Evolutionary conservation across 352 stramenopile species (phyloP).

Genomic region (Phytophthora litchii): DNA sequence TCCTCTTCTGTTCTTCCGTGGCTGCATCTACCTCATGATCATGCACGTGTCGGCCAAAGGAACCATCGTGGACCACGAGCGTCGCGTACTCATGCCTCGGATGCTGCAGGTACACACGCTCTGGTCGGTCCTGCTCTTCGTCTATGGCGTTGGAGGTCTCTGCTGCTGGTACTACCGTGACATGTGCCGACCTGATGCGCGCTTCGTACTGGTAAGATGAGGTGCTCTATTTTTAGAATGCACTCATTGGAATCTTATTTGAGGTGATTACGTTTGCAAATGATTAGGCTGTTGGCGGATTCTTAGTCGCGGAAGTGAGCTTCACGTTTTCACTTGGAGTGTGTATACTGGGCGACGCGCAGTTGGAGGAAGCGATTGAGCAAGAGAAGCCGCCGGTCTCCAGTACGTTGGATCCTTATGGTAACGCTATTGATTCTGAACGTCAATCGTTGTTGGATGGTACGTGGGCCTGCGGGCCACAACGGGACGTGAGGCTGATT

Average conservation of each 20-base stretch:
- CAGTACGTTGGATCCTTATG: constrained; percentile 50
- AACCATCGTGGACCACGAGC: constrained; percentile 87
- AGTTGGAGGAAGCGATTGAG: constrained; percentile 36
- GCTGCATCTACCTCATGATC: constrained; percentile 87
- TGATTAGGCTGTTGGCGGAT: constrained; percentile 55
- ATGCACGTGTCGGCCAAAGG: constrained; percentile 84
- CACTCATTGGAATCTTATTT: constrained; percentile 13
- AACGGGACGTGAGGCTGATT: background rate
- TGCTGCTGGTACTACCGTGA: constrained; percentile 72
- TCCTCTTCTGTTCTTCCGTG: constrained; percentile 79
- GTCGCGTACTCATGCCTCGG: constrained; percentile 84
- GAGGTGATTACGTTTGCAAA: constrained; percentile 8
- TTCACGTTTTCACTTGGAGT: constrained; percentile 78
- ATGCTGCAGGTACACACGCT: constrained; percentile 80
- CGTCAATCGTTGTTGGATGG: constrained; percentile 78
- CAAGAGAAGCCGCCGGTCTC: constrained; percentile 29
- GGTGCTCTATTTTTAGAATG: constrained; percentile 12
- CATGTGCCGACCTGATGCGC: constrained; percentile 74
- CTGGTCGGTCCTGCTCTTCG: constrained; percentile 74
- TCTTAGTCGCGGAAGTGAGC: constrained; percentile 70
- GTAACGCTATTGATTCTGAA: constrained; percentile 77
- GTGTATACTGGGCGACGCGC: constrained; percentile 62
- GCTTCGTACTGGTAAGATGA: constrained; percentile 74
- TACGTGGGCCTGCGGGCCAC: constrained; percentile 36
- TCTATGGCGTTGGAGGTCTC: constrained; percentile 62